Conservation (phyloP, 805 yeast genomes). For the Yamadazyma ubonensis region DNA sequence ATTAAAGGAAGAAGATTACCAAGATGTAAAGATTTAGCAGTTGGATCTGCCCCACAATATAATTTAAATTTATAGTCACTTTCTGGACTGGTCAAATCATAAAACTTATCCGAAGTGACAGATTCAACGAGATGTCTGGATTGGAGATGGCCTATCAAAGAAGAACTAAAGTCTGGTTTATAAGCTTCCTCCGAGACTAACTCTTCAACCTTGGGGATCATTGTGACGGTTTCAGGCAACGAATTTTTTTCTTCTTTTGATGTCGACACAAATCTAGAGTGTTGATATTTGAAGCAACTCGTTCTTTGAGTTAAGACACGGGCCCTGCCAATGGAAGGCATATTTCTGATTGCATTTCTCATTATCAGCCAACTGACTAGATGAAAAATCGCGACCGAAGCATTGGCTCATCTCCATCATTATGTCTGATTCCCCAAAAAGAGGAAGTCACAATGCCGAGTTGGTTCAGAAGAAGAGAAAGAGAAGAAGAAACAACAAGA, state of each 20-base stretch:
- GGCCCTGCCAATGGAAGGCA: too few relatives aligned
- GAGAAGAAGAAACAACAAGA: conserved; percentile 32
- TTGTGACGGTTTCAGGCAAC: conserved; percentile 34
- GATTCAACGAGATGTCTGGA: conserved; percentile 38
- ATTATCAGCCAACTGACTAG: too few relatives aligned
- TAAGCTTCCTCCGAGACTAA: conserved; percentile 22
- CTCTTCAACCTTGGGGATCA: conserved; percentile 36
- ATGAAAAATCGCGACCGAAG: conserved; percentile 5
- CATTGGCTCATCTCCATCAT: conserved; percentile 3
- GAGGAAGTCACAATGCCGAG: neutral
- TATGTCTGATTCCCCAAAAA: conserved; percentile 3
- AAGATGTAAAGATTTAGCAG: conserved; percentile 83
- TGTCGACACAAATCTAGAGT: conserved; percentile 3
- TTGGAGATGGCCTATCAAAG: conserved; percentile 38
- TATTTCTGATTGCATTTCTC: neutral
- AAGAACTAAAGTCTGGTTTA: conserved; percentile 23
- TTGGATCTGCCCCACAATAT: conserved; percentile 96
- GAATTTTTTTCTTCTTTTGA: conserved; percentile 5
- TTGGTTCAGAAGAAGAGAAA: conserved; percentile 19
- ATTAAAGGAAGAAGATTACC: conserved; percentile 89
- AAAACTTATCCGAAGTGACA: conserved; percentile 38
- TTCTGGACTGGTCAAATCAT: conserved; percentile 28
- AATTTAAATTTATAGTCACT: conserved; percentile 47
- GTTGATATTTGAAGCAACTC: too few relatives aligned
- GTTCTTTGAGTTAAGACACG: too few relatives aligned